phyloP scores from a whole-genome alignment of 139 green algal species.

The Edaphochlamys debaryana region DNA sequence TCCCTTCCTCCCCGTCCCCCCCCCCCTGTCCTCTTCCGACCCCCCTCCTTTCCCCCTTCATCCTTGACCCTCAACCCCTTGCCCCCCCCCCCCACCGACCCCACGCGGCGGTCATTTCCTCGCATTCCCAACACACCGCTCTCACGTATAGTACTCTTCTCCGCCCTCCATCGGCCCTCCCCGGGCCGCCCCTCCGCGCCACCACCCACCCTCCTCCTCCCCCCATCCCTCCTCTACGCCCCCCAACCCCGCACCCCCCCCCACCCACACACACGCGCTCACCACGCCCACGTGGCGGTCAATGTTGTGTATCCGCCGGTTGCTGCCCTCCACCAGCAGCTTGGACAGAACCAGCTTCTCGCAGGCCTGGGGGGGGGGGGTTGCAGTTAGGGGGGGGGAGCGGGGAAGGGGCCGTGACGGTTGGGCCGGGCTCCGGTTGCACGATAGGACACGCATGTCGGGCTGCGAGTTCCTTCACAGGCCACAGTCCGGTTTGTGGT shows the following conservation, averaged over 20 bases:
- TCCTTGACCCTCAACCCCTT: background rate
- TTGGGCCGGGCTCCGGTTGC: background rate
- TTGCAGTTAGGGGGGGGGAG: too few species aligned
- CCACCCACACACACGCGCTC: conserved; percentile 9
- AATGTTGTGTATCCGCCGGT: conserved; percentile 87
- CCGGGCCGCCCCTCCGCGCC: too few species aligned
- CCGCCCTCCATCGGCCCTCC: too few species aligned
- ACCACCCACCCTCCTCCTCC: too few species aligned
- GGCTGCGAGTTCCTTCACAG: too few species aligned
- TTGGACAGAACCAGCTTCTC: conserved; percentile 98
- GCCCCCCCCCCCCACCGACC: conserved; percentile 68
- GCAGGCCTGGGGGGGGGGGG: conserved; percentile 72
- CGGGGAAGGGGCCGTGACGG: background rate
- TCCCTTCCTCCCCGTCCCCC: too few species aligned
- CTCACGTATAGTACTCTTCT: too few species aligned
- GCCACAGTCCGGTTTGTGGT: too few species aligned
- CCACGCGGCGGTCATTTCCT: conserved; percentile 90
- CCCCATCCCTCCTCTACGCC: background rate
- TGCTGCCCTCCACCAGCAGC: conserved; percentile 93
- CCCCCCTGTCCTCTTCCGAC: too few species aligned
- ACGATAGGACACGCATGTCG: too few species aligned
- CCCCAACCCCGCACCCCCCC: background rate
- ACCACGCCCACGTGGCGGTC: conserved; percentile 91
- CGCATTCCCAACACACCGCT: too few species aligned
- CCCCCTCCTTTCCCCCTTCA: too few species aligned